Percentiles rank a stretch among this genome's conserved stretches.
Conservation (phyloP, 192 early-diverging fungal genomes). For the Obelidium mucronatum region DNA sequence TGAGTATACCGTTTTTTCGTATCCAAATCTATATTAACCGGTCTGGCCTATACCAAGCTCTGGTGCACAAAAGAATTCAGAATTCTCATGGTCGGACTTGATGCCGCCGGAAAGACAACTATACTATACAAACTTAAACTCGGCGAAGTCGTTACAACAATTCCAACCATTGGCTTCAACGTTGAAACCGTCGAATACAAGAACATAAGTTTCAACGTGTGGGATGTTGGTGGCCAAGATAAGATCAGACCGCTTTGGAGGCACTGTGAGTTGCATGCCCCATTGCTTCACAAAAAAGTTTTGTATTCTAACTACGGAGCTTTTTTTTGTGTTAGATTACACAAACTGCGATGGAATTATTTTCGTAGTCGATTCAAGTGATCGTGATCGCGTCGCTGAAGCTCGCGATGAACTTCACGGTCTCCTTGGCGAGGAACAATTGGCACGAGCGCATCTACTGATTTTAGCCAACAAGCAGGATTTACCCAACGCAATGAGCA, state of each 20-base stretch:
- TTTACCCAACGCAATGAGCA: slow-evolving; percentile 94
- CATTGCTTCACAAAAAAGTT: background rate
- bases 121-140: slow-evolving; percentile 98
- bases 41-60: no score
- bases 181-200: slow-evolving; percentile 96
- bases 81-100: no score
- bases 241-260: slow-evolving; percentile 97
- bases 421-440: slow-evolving; percentile 94
- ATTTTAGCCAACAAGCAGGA: slow-evolving; percentile 99
- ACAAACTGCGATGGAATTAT: slow-evolving; percentile 95
- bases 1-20: no score
- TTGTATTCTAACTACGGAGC: slow-evolving; percentile 75
- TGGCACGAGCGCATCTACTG: slow-evolving; percentile 84
- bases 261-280: slow-evolving; percentile 72
- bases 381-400: slow-evolving; percentile 91
- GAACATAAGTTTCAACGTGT: slow-evolving; percentile 96
- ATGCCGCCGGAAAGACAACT: slow-evolving; percentile 82
- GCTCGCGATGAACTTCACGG: slow-evolving; percentile 88
- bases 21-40: no score
- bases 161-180: slow-evolving; percentile 92
- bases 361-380: slow-evolving; percentile 96
- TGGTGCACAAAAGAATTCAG: no score
- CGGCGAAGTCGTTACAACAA: slow-evolving; percentile 97
- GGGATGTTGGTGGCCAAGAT: slow-evolving; percentile 99
- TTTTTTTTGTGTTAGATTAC: slow-evolving; percentile 73